Percentiles rank a stretch among this genome's conserved stretches.
Conservation (phyloP, 768 basidiomycete genomes). For the Collybia mongolica region DNA sequence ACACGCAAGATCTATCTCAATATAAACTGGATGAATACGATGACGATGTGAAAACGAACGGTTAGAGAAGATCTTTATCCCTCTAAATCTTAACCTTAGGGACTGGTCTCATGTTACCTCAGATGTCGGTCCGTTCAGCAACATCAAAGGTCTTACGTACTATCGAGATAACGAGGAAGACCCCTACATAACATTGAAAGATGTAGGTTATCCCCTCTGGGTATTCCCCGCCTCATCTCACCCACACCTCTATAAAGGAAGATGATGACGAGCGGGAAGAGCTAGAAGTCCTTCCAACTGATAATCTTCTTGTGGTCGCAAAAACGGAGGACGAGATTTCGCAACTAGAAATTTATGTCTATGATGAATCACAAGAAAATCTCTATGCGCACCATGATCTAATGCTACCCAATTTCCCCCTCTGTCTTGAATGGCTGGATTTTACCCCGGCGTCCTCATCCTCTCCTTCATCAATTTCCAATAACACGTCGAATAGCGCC, state of each 20-base stretch:
- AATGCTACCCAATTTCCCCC: slow-evolving; percentile 95
- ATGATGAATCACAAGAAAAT: slow-evolving; percentile 89
- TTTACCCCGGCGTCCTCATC: slow-evolving; percentile 73
- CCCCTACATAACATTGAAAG: slow-evolving; percentile 95
- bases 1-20: slow-evolving; percentile 70
- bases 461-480: slow-evolving; percentile 27
- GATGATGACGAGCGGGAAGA: slow-evolving; percentile 86
- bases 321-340: slow-evolving; percentile 98
- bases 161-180: slow-evolving; percentile 92
- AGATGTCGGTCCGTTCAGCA: slow-evolving; percentile 85
- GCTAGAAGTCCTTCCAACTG: slow-evolving; percentile 83
- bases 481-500: slow-evolving; percentile 24
- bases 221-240: neutral
- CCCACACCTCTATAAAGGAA: slow-evolving; percentile 33
- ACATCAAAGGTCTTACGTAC: slow-evolving; percentile 92
- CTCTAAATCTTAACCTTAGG: neutral
- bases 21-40: slow-evolving; percentile 95
- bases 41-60: slow-evolving; percentile 52
- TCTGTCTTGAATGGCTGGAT: slow-evolving; percentile 99
- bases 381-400: slow-evolving; percentile 97
- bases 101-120: slow-evolving; percentile 10
- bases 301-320: slow-evolving; percentile 89
- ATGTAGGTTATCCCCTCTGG: slow-evolving; percentile 47
- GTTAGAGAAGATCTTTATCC: slow-evolving; percentile 21
- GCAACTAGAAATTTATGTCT: slow-evolving; percentile 93